Evolutionary conservation across 2,329 filamentous ascomycete genomes (phyloP).

Genomic region (Aureobasidium subglaciale): DNA sequence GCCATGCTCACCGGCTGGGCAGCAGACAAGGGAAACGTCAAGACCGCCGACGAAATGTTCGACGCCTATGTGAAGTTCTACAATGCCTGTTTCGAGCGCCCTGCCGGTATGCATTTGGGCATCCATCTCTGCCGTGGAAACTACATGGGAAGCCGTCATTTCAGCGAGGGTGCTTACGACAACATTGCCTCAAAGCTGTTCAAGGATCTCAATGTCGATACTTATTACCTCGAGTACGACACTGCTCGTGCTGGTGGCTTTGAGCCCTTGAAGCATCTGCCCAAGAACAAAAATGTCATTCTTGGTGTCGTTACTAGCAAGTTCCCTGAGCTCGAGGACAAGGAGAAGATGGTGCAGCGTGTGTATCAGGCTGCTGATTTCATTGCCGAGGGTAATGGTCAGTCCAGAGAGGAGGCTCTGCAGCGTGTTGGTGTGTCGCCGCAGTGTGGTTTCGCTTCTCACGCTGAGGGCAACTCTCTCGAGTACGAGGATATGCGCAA

Average conservation of each 20-base stretch:
- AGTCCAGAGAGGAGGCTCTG: conserved; percentile 57
- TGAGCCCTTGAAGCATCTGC: conserved; percentile 34
- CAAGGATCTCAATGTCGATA: conserved; percentile 28
- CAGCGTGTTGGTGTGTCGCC: conserved; percentile 59
- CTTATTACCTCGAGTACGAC: conserved; percentile 35
- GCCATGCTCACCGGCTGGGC: conserved; percentile 62
- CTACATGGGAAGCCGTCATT: conserved; percentile 35
- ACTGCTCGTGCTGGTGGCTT: conserved; percentile 37
- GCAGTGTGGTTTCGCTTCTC: conserved; percentile 67
- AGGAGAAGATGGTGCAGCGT: conserved; percentile 35
- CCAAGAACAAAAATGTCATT: conserved; percentile 35
- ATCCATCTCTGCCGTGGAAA: conserved; percentile 60
- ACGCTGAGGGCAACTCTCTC: conserved; percentile 63
- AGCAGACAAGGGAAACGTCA: conserved; percentile 56
- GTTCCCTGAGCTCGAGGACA: conserved; percentile 34
- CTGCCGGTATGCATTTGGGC: conserved; percentile 63
- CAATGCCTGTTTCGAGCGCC: conserved; percentile 60
- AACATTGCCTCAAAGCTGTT: conserved; percentile 26
- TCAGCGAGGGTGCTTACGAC: conserved; percentile 33
- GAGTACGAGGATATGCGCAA: conserved; percentile 60
- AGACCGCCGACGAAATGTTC: conserved; percentile 59
- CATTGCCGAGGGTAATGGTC: conserved; percentile 57
- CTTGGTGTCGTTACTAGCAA: conserved; percentile 38
- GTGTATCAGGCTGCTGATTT: conserved; percentile 48
- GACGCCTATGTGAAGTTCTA: conserved; percentile 68